Conservation (phyloP, 2,329 filamentous ascomycete genomes). For the Myriosclerotinia scirpicola region DNA sequence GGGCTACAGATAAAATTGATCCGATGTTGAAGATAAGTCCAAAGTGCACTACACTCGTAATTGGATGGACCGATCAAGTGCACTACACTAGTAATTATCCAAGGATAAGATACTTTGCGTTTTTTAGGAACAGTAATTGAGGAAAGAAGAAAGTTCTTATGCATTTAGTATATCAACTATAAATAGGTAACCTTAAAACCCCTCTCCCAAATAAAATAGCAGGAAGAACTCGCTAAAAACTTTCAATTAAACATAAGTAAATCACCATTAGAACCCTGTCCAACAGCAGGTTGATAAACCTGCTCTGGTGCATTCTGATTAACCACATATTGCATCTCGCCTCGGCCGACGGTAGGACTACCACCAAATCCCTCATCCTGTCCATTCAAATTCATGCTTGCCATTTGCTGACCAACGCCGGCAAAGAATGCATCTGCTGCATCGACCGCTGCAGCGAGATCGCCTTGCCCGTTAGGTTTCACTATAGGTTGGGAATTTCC, state of each 20-base stretch:
- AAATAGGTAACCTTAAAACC: constrained; percentile 6
- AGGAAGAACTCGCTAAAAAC: constrained; percentile 4
- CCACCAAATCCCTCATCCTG: constrained; percentile 65
- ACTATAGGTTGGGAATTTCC: constrained; percentile 45
- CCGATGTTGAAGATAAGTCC: background rate
- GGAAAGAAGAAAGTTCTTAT: background rate
- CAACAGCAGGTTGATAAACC: constrained; percentile 67
- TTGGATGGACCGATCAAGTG: background rate
- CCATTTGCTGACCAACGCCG: constrained; percentile 72
- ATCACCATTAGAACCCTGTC: constrained; percentile 66
- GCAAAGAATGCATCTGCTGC: constrained; percentile 91
- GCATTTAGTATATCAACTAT: constrained; percentile 10
- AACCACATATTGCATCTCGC: constrained; percentile 65
- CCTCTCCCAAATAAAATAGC: background rate
- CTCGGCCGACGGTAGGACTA: constrained; percentile 47
- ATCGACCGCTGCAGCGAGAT: constrained; percentile 70
- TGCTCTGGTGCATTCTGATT: constrained; percentile 80
- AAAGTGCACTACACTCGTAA: background rate
- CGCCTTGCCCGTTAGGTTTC: constrained; percentile 41
- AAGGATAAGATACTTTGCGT: background rate
- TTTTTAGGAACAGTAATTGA: background rate
- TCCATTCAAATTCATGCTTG: constrained; percentile 63
- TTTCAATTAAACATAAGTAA: constrained; percentile 48
- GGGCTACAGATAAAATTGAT: background rate
- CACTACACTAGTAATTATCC: background rate